Base-by-base conservation (phyloP, 2,329 filamentous ascomycete species). In the Penicillium aurantiogriseum region DNA sequence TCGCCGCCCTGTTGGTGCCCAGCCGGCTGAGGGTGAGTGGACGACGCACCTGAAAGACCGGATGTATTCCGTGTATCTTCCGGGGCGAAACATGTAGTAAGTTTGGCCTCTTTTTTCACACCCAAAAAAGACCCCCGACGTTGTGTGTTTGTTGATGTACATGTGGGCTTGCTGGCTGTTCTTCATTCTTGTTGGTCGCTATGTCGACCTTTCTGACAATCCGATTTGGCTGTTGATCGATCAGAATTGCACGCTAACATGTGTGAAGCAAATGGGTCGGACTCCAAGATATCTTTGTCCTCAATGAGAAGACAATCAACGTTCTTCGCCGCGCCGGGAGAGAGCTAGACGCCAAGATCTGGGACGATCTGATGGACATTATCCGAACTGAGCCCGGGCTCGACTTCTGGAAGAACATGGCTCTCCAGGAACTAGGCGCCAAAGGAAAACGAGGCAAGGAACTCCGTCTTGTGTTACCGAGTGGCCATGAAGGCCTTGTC, bases 41-140 rank as follows among this genome's bases (percentile, higher is more conserved):
- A 27, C 5, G 1, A 56, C 43, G 1, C 45, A 56, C 2, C 19
- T 25, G 2, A 51, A 36, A 13, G 62, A 63, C 19, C 52, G 61
- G 1, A 19, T 48, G 0, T 63, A 64, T 25, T 47, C 62, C 5
- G 10, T 58, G 6, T 63, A 61, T 25, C 44, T 64, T 11, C 60
- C 61, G 2, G 58, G 51, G 1, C 38, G 57, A 19, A 64, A 64
- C 19, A 59, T 49, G 48, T 63, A 46, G 62, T 64, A 52, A 61
- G 61, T 59, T 47, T 21, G 19, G 2, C 29, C 17, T 55, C 43
- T 19, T 51, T 51, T 56, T 45, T 40, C 6, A 19, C 3, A 6
- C 6, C 23, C 23, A 23, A 39, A 52, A 53, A 53, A 25, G 42
- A 47, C 51, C n/a, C 19, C 11, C 1, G 5, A 31, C 10, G 31